Percentiles rank a stretch among this genome's conserved stretches.
These are phyloP conservation scores for Cicer bijugum DNA, from an alignment of 306 rosid species.

Conservation along the genomic window DNA sequence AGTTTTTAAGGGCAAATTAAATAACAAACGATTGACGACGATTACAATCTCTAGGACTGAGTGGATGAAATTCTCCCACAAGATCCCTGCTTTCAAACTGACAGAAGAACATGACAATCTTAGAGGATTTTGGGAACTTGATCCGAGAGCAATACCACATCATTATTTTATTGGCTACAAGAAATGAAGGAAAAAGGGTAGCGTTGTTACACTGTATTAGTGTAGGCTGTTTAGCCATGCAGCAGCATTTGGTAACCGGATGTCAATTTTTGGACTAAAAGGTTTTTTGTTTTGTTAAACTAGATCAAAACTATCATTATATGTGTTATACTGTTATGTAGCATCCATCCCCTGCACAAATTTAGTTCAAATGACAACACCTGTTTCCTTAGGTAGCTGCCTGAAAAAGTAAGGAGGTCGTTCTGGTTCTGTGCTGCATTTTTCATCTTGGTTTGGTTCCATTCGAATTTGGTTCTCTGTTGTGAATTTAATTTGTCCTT, in stretches of 20 bases:
- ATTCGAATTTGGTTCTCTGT: not conserved
- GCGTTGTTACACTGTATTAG: slow-evolving; percentile 18
- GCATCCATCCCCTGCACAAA: slow-evolving; percentile 8
- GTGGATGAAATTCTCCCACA: slow-evolving; percentile 80
- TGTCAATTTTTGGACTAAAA: slow-evolving; percentile 33
- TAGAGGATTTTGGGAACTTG: slow-evolving; percentile 84
- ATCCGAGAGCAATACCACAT: slow-evolving; percentile 72
- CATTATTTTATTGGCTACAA: slow-evolving; percentile 34
- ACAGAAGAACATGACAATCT: slow-evolving; percentile 64
- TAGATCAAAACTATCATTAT: slow-evolving; percentile 36
- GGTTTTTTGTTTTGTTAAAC: slow-evolving; percentile 23
- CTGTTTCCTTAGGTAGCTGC: slow-evolving; percentile 12
- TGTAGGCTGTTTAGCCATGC: slow-evolving; percentile 32
- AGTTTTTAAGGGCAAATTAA: slow-evolving; percentile 58
- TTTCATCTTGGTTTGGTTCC: slow-evolving; percentile 3
- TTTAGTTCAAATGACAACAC: slow-evolving; percentile 25
- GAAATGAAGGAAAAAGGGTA: not conserved
- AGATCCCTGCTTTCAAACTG: slow-evolving; percentile 72
- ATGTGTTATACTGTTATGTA: slow-evolving; percentile 34
- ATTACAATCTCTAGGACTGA: slow-evolving; percentile 49
- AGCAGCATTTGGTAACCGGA: slow-evolving; percentile 26
- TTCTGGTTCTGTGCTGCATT: slow-evolving; percentile 37
- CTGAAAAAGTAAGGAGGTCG: slow-evolving; percentile 24
- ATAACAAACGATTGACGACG: slow-evolving; percentile 46
- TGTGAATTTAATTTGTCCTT: not conserved